Evolutionary conservation across 352 stramenopile species (phyloP), one percentile per base, ranked within the genome.

Genomic region (Phytophthora cryptogea): DNA sequence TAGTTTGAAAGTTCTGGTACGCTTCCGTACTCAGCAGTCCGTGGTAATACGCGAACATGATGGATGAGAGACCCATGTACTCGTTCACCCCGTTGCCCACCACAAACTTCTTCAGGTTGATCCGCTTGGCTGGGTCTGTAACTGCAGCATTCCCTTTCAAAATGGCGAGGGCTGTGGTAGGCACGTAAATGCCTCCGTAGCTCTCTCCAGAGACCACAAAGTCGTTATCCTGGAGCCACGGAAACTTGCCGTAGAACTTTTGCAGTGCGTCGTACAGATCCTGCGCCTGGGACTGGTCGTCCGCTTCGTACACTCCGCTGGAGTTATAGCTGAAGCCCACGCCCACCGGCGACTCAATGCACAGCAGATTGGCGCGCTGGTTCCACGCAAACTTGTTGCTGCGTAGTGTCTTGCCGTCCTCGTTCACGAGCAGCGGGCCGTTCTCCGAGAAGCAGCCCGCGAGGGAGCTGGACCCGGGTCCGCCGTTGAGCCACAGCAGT

Each of bases 31-130:
- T 84, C 28, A 94, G n/a, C 9, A 94, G 50, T 6, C 83, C 83
- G 62, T 95, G 86, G 44, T 86, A 89, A 64, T 94, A 93, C 27
- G 84, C 80, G 60, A 86, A 93, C 36, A 91, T 67, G 10, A 90
- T 59, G 17, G 76, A 75, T 8, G 85, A 87, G 9, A 89, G 66
- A 26, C 70, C 70, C 35, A 68, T 49, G 43, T 76, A 87, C 54
- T 89, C 81, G 64, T 89, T 89, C 33, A 88, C 72, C 39, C 80
- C 81, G 35, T 88, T 84, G 36, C 78, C 76, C 36, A 97, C 87
- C 9, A 94, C 90, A 52, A 97, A 95, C 53, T 95, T 95, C 62
- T 88, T 89, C 20, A 98, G 65, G 30, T 89, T 83, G 57, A 96
- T 84, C 10, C 50, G 58, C 14, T 61, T 51, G 6, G 52, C 39